Evolutionary conservation across 495 filamentous ascomycete genomes (phyloP), one percentile per base, ranked within the genome.

Genomic region (Podospora didyma): DNA sequence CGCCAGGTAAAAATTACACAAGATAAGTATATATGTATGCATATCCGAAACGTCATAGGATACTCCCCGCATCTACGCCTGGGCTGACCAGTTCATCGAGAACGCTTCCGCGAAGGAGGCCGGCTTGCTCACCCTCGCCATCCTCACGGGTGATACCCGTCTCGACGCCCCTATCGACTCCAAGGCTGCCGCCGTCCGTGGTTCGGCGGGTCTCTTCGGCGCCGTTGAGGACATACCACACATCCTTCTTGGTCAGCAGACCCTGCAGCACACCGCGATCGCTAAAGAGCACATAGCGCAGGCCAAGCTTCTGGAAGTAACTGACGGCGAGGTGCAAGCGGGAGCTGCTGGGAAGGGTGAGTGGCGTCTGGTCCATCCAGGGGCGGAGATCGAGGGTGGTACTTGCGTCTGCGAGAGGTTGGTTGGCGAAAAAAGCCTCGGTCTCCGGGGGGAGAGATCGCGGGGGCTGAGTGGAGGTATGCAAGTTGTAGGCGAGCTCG

Each of bases 361-460:
- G 88, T 2, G 94, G 94, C 0, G 94, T 98, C 66, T 96, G 92
- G 67, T 98, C 94, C 89, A 98, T 96, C 92, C 93, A 98, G 6
- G 90, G 92, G 14, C 93, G 78, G 7, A 97, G 78, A 68, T 98
- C 93, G 37, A 97, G 79, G 0, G 86, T 92, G 9, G 84, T 80
- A n/a, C 77, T 70, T 2, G 89, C 86, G 59, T 96, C 90, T 0
- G 89, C 87, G 52, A 89, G 83, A 12, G 89, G 86, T 63, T 92
- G 88, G 66, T 92, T 89, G 0, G 83, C 80, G 68, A 98, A 96
- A 60, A 86, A 88, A 10, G 88, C 86, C 68, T 95, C 89, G 5
- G 92, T 90, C 53, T 86, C 82, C 6, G 81, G 80, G 0, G 84
- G 79, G 6, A 90, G 72, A 28, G 75, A 80, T 41, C 82, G 80